phyloP scores from a whole-genome alignment of 495 filamentous ascomycete species.

The Penicillium subrubescens region DNA sequence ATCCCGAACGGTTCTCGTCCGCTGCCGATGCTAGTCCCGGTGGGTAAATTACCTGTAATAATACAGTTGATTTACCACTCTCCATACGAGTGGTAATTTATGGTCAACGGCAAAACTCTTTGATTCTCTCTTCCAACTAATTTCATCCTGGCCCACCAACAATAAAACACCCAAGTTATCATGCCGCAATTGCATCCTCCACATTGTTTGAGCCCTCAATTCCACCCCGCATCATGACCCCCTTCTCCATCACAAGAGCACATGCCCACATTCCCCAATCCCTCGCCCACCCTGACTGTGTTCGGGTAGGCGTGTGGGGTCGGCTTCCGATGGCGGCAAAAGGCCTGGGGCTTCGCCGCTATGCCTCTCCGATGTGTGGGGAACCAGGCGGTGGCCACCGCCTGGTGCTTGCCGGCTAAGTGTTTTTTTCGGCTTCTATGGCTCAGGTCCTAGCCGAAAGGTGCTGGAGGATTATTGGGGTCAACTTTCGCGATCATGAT shows the following conservation, averaged over 20 bases:
- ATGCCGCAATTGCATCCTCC: neutral
- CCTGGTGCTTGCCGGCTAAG: conserved; percentile 14
- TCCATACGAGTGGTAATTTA: neutral
- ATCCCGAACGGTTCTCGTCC: neutral
- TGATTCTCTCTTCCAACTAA: neutral
- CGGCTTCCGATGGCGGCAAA: conserved; percentile 29
- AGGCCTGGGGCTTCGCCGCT: conserved; percentile 14
- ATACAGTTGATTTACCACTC: neutral
- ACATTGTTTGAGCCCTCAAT: neutral
- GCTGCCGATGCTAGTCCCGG: conserved; percentile 10
- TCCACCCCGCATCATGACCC: neutral
- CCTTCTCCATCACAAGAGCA: neutral
- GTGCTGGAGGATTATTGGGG: conserved; percentile 12
- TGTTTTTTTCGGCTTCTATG: conserved; percentile 28
- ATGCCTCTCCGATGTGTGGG: conserved; percentile 19
- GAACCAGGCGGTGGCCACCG: conserved; percentile 3
- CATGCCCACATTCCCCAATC: neutral
- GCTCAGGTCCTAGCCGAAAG: conserved; percentile 23
- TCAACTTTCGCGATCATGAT: conserved; percentile 14
- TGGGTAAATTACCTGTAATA: conserved; percentile 4
- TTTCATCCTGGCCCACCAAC: neutral
- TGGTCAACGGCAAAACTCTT: neutral
- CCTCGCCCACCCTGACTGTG: neutral
- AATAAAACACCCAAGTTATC: neutral
- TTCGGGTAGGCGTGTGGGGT: conserved; percentile 16